Conservation (phyloP, 352 stramenopile genomes). For the Pythium aristosporum region DNA sequence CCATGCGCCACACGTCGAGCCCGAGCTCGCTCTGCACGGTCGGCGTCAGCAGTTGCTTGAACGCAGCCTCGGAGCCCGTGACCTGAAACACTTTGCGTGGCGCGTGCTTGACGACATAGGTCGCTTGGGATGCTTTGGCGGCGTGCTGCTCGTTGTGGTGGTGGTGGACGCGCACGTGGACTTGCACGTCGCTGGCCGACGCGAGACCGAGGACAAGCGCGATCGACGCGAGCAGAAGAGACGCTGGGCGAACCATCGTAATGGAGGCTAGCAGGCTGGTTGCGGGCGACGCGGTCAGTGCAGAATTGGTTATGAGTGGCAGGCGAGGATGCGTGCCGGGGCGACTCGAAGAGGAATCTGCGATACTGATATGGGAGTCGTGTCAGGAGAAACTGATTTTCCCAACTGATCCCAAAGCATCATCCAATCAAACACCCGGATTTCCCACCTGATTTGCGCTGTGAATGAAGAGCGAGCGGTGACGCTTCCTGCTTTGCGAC, state of each 20-base stretch:
- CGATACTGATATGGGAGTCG: no score
- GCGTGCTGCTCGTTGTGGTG: conserved; percentile 6
- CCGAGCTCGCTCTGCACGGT: conserved; percentile 12
- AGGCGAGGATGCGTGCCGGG: no score
- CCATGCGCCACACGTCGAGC: conserved; percentile 26
- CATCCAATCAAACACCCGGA: no score
- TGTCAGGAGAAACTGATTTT: no score
- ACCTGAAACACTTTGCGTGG: conserved; percentile 26
- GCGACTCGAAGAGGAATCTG: no score
- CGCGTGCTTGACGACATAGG: background rate
- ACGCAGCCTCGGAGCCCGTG: conserved; percentile 18
- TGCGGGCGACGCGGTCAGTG: no score
- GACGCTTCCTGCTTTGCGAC: no score
- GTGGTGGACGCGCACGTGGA: conserved; percentile 23
- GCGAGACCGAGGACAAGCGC: conserved; percentile 9
- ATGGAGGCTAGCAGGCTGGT: background rate
- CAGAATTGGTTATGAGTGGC: no score
- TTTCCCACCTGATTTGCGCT: no score
- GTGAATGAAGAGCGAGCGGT: no score
- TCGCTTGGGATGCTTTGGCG: background rate
- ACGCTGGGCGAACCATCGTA: background rate
- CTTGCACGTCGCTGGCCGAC: conserved; percentile 6
- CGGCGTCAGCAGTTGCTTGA: conserved; percentile 17
- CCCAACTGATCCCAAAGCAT: no score
- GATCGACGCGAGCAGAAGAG: conserved; percentile 7